phyloP scores from a whole-genome alignment of 2,329 filamentous ascomycete species.

The Dryadomyces sulphureus region DNA sequence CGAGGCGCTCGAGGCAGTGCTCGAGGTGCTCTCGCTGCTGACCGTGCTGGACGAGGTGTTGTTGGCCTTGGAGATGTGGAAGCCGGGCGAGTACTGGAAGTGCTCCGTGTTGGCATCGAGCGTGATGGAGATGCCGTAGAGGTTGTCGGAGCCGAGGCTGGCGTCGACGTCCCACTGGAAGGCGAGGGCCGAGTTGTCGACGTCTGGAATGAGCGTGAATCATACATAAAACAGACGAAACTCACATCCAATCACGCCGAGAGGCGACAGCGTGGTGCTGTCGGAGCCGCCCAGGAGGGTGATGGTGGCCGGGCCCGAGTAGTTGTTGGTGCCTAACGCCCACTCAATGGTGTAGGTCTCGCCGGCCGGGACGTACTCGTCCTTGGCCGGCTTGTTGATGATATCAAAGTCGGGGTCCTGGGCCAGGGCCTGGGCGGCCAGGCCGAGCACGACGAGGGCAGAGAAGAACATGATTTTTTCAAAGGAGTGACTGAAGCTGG shows the following conservation, averaged over 20 bases:
- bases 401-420: constrained; percentile 36
- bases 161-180: constrained; percentile 37
- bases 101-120: constrained; percentile 27
- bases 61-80: constrained; percentile 28
- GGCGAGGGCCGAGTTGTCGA: constrained; percentile 27
- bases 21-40: neutral
- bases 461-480: too few relatives aligned
- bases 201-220: constrained; percentile 11
- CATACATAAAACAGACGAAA: neutral
- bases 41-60: neutral
- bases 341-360: constrained; percentile 34
- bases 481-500: neutral
- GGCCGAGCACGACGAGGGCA: neutral
- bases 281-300: constrained; percentile 36
- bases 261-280: constrained; percentile 21
- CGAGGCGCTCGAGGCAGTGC: neutral
- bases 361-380: constrained; percentile 30
- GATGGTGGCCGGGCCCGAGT: constrained; percentile 31
- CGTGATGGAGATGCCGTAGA: constrained; percentile 42
- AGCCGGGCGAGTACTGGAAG: constrained; percentile 50
- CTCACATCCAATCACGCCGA: constrained; percentile 3
- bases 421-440: constrained; percentile 22
- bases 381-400: constrained; percentile 28
- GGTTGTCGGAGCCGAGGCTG: constrained; percentile 21
- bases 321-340: constrained; percentile 21